These are phyloP conservation scores for Polysphondylium violaceum DNA, from an alignment of 78 protist species.

Conservation along the genomic window DNA sequence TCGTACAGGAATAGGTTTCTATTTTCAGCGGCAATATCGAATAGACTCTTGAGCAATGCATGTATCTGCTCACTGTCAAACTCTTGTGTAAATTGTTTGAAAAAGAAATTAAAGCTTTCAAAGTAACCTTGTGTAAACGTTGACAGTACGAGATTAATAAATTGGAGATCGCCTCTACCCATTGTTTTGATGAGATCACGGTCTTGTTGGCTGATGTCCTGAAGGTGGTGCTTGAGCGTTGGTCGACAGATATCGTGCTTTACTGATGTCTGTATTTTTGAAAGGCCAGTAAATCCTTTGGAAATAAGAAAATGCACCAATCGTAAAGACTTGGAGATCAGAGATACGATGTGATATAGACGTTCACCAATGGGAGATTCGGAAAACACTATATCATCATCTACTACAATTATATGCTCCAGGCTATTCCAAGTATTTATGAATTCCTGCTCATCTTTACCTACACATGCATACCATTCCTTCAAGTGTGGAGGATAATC, in stretches of 20 bases:
- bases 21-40: background rate
- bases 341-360: background rate
- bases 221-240: background rate
- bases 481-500: background rate
- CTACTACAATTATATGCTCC: background rate
- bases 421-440: background rate
- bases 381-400: background rate
- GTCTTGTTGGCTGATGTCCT: background rate
- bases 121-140: background rate
- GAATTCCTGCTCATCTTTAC: background rate
- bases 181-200: background rate
- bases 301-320: background rate
- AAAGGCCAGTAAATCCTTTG: background rate
- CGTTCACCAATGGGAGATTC: background rate
- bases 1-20: background rate
- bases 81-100: background rate
- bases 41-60: background rate
- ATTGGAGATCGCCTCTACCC: background rate
- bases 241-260: background rate
- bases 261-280: background rate
- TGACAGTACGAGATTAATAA: background rate
- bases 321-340: background rate
- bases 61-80: background rate
- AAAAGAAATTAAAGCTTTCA: background rate
- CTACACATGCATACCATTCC: background rate